Conservation (phyloP, 2,329 filamentous ascomycete species). For the Hypoxylon sp. region DNA sequence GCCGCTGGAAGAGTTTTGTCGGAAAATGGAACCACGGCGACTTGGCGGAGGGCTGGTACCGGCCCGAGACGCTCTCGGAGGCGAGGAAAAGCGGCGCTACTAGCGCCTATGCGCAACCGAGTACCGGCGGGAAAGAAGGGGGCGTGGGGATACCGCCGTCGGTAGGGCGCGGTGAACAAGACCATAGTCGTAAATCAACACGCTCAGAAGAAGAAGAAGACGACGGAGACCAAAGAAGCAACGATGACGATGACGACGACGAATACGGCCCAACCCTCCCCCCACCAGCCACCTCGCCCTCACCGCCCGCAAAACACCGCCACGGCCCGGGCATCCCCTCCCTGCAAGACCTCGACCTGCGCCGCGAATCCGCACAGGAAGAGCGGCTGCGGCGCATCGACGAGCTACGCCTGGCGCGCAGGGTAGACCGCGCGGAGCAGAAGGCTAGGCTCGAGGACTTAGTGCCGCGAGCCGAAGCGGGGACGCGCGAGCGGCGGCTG, state of each 20-base stretch:
- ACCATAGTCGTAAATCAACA: too few species aligned
- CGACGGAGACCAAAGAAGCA: too few species aligned
- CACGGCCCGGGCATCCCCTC: slow-evolving; percentile 77
- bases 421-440: slow-evolving; percentile 75
- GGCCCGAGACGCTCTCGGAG: slow-evolving; percentile 75
- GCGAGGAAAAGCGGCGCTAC: slow-evolving; percentile 44
- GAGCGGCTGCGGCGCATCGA: slow-evolving; percentile 64
- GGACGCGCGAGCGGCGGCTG: slow-evolving; percentile 84
- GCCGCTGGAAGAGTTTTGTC: slow-evolving; percentile 94
- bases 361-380: slow-evolving; percentile 65
- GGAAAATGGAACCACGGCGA: slow-evolving; percentile 93
- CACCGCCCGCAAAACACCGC: slow-evolving; percentile 32
- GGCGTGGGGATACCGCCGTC: slow-evolving; percentile 33
- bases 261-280: slow-evolving; percentile 67
- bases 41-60: slow-evolving; percentile 93
- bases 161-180: too few species aligned
- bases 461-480: slow-evolving; percentile 84
- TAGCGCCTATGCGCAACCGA: background rate
- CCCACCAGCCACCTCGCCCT: slow-evolving; percentile 48
- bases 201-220: slow-evolving; percentile 42
- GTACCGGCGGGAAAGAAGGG: background rate
- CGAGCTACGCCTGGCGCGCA: slow-evolving; percentile 73
- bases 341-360: slow-evolving; percentile 79
- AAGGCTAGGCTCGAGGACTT: slow-evolving; percentile 85
- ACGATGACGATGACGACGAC: slow-evolving; percentile 69